Evolutionary conservation across 352 stramenopile species (phyloP), one percentile per base, ranked within the genome.

Genomic region (Globisporangium megalacanthum): DNA sequence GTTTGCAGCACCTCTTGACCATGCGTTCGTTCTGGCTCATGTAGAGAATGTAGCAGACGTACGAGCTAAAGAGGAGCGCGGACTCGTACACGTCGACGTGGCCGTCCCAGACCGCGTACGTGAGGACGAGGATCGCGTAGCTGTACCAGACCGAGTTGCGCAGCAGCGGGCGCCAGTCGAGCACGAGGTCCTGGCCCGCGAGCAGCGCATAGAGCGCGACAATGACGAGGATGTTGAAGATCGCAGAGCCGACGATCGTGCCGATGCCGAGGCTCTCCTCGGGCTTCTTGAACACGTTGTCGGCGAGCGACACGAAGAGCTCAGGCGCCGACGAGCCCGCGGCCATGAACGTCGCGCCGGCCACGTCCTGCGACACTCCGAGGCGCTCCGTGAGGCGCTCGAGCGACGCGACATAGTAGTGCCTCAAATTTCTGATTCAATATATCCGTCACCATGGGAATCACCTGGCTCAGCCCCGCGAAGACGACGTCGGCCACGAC

Each of bases 201-300:
- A 94, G 68, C 42, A 91, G 59, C 33, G 79, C 77, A 29, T 79
- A 92, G 20, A 91, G 66, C 42, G 83, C 77, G 35, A 91, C 89
- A 65, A 96, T 94, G 52, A 95, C 80, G 37, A 89, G 68, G 58
- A 95, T 90, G 54, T 89, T 91, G 59, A 96, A 94, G 58, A 96
- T 92, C 55, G 73, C 86, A 36, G 78, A 92, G 39, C 85, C 86
- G 20, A 95, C 75, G 69, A 96, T 90, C 35, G 85, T 91, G 47
- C 82, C 82, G 46, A 95, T 67, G 47, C 80, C 81, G 50, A 83
- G 68, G 25, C 73, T 92, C 60, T 70, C 81, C 37, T 72, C 66
- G 3, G 70, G 81, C 52, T 86, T 90, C 19, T 65, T 67, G 45
- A 93, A 85, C 7, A 89, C 82, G 49, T 94, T 95, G 64, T 89